phyloP scores from a whole-genome alignment of 2,329 filamentous ascomycete genomes.

The Epichloe uncinata region DNA sequence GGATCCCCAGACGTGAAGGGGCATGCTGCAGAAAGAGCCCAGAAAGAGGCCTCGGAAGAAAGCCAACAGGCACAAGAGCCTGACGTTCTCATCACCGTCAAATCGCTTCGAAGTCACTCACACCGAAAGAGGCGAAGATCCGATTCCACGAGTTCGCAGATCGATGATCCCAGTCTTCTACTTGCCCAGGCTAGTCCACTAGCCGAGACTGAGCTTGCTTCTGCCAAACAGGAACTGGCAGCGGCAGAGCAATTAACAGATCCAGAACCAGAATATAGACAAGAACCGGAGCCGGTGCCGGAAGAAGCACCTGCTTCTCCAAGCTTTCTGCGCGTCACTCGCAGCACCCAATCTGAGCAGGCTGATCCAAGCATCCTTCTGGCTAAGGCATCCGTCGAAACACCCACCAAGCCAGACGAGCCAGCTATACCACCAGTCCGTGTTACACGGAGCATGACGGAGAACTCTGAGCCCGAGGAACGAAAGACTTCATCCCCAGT shows the following conservation, averaged over 20 bases:
- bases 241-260: too few relatives aligned
- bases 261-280: not conserved
- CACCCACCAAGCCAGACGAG: not conserved
- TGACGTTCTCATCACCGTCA: slow-evolving; percentile 16
- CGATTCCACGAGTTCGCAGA: slow-evolving; percentile 10
- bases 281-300: not conserved
- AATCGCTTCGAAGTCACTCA: slow-evolving; percentile 18
- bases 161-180: slow-evolving; percentile 17
- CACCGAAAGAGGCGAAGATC: slow-evolving; percentile 13
- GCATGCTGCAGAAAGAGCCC: not conserved
- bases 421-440: not conserved
- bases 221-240: not conserved
- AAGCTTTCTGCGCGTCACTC: slow-evolving; percentile 13
- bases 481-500: not conserved
- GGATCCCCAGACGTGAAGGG: slow-evolving; percentile 4
- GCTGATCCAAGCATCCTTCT: slow-evolving; percentile 15
- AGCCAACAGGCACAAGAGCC: slow-evolving; percentile 6
- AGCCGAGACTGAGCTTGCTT: not conserved
- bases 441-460: slow-evolving; percentile 13
- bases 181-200: slow-evolving; percentile 11
- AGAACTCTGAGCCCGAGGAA: slow-evolving; percentile 6
- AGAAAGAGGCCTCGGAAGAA: not conserved
- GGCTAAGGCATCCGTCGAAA: slow-evolving; percentile 10
- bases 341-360: slow-evolving; percentile 13
- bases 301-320: not conserved